Percentiles rank a stretch among this genome's conserved stretches.
Evolutionary conservation across 2,329 filamentous ascomycete species (phyloP).

Genomic region (Grosmannia huntii): DNA sequence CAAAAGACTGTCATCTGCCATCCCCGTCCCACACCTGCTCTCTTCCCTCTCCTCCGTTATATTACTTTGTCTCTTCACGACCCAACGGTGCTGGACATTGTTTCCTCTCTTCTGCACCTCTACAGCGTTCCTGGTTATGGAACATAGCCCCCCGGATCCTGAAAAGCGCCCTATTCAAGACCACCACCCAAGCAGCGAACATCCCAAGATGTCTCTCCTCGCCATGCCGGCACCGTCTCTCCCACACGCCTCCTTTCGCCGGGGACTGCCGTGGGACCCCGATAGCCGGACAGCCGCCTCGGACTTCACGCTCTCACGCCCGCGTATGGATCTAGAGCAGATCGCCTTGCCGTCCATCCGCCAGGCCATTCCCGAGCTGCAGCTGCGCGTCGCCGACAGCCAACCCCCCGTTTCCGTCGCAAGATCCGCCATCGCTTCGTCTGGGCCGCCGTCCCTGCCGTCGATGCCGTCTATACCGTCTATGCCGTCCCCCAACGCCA

Average conservation of each 20-base stretch:
- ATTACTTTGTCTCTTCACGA: neutral
- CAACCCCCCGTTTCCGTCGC: slow-evolving; percentile 2
- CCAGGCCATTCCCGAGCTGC: slow-evolving; percentile 20
- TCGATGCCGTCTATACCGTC: slow-evolving; percentile 13
- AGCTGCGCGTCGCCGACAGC: slow-evolving; percentile 16
- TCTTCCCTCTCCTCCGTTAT: neutral
- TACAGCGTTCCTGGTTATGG: slow-evolving; percentile 20
- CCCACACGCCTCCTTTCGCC: slow-evolving; percentile 26
- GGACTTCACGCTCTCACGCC: neutral
- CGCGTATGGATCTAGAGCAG: neutral
- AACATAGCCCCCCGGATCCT: slow-evolving; percentile 25
- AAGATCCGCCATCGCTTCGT: neutral
- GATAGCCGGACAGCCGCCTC: neutral
- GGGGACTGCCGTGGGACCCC: slow-evolving; percentile 21
- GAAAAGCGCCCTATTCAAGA: slow-evolving; percentile 16
- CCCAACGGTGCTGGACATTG: neutral
- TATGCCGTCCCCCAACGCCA: slow-evolving; percentile 18
- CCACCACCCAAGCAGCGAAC: slow-evolving; percentile 13
- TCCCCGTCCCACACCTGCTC: slow-evolving; percentile 3
- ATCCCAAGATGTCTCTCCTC: slow-evolving; percentile 35
- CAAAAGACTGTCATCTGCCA: slow-evolving; percentile 10
- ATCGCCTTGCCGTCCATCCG: slow-evolving; percentile 38
- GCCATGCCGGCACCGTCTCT: slow-evolving; percentile 29
- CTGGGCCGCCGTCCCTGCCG: slow-evolving; percentile 6
- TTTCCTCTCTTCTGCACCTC: neutral